A percentile compares a stretch with the other conserved stretches of the same genome.
Conservation (phyloP, 2,329 filamentous ascomycete genomes). For the Neofusicoccum sp. region DNA sequence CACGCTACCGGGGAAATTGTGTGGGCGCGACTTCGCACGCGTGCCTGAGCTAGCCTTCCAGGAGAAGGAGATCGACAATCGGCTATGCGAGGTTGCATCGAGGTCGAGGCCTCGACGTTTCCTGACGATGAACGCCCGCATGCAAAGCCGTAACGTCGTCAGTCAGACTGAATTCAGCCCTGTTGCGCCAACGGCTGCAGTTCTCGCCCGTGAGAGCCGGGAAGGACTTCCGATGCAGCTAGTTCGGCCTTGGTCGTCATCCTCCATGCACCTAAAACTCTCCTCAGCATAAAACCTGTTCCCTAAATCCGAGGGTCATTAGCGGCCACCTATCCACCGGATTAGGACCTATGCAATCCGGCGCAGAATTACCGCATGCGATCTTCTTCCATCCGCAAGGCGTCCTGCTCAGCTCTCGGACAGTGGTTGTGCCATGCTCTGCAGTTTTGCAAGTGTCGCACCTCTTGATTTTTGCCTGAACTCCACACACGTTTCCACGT, state of each 20-base stretch:
- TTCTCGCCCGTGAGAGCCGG: not conserved
- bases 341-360: not conserved
- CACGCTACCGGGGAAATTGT: not conserved
- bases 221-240: not conserved
- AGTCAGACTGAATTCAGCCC: not conserved
- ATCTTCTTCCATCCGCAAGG: not conserved
- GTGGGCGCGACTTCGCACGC: not conserved
- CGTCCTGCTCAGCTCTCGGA: not conserved
- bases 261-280: not conserved
- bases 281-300: not conserved
- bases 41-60: not conserved
- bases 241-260: not conserved
- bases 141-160: not conserved
- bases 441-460: constrained; percentile 4
- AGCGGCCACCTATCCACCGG: not conserved
- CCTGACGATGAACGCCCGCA: not conserved
- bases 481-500: constrained; percentile 1
- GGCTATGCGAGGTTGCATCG: constrained; percentile 2
- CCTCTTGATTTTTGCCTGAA: not conserved
- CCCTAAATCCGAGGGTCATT: not conserved
- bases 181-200: not conserved
- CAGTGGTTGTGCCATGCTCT: not conserved
- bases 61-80: constrained; percentile 5
- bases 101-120: not conserved
- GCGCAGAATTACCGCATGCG: not conserved